Conservation (phyloP, 192 early-diverging fungal genomes). For the Backusella morwellensis region DNA sequence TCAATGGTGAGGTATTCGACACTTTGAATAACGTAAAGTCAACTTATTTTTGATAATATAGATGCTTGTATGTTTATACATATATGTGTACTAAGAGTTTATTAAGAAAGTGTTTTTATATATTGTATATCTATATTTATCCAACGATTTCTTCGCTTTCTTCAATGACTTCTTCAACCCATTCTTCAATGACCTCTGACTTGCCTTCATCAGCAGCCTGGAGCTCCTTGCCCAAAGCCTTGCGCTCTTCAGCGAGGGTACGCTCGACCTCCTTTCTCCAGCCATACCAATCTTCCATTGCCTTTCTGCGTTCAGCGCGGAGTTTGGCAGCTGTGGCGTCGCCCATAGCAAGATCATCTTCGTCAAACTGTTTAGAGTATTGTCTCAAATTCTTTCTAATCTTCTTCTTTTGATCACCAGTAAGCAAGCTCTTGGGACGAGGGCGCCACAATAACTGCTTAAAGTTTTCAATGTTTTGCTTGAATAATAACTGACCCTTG, state of each 20-base stretch:
- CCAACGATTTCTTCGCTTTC: conserved; percentile 80
- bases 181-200: conserved; percentile 78
- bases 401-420: conserved; percentile 75
- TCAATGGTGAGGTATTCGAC: background rate
- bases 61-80: background rate
- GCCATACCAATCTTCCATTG: conserved; percentile 80
- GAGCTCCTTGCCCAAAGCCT: conserved; percentile 49
- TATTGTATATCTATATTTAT: conserved; percentile 35
- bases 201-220: conserved; percentile 54
- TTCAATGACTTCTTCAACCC: conserved; percentile 84
- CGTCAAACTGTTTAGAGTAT: conserved; percentile 85
- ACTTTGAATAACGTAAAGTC: background rate
- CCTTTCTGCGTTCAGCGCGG: conserved; percentile 67
- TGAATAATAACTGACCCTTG: conserved; percentile 76
- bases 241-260: conserved; percentile 55
- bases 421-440: conserved; percentile 80
- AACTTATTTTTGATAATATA: background rate
- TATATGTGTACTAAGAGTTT: background rate
- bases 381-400: conserved; percentile 91
- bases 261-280: conserved; percentile 73
- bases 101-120: conserved; percentile 1
- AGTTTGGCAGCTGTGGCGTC: conserved; percentile 72
- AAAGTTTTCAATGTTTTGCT: conserved; percentile 73
- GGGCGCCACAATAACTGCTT: conserved; percentile 97
- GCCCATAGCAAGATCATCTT: conserved; percentile 76